phyloP scores from a whole-genome alignment of 2,329 filamentous ascomycete species.

The Hypoxylon sp. region DNA sequence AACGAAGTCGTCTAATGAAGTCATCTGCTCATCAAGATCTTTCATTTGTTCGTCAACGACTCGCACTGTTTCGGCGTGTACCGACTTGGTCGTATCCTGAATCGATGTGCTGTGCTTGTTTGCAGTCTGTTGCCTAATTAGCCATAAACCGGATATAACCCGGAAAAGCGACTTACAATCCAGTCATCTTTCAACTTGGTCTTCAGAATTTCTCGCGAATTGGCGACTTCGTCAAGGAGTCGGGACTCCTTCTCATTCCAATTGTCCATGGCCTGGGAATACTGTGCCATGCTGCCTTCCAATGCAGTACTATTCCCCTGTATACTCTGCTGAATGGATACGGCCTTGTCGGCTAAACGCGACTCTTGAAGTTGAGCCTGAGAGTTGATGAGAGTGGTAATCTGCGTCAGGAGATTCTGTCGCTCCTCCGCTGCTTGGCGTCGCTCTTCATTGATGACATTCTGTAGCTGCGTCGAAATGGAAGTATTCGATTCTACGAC shows the following conservation, averaged over 20 bases:
- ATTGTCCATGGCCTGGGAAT: constrained; percentile 77
- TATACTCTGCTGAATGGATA: constrained; percentile 73
- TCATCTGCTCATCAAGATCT: constrained; percentile 89
- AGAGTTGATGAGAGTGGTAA: constrained; percentile 79
- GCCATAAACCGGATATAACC: constrained; percentile 30
- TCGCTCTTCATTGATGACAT: constrained; percentile 81
- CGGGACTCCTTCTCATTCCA: constrained; percentile 79
- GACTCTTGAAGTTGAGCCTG: constrained; percentile 80
- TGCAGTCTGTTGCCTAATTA: constrained; percentile 66
- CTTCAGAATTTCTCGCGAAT: constrained; percentile 83
- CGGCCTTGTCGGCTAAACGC: constrained; percentile 74
- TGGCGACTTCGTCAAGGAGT: constrained; percentile 77
- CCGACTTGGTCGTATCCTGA: constrained; percentile 83
- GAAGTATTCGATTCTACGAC: constrained; percentile 76
- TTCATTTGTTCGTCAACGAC: constrained; percentile 91
- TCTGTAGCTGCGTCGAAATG: constrained; percentile 74
- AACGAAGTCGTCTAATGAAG: constrained; percentile 90
- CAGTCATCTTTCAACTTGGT: constrained; percentile 87
- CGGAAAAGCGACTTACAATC: constrained; percentile 72
- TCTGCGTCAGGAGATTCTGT: constrained; percentile 78
- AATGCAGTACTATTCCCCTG: constrained; percentile 73
- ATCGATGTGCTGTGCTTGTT: constrained; percentile 86
- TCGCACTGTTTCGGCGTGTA: constrained; percentile 89
- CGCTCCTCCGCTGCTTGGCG: constrained; percentile 79
- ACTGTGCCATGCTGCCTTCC: constrained; percentile 73